A percentile compares a stretch with the other conserved stretches of the same genome.
phyloP scores from a whole-genome alignment of 2,329 filamentous ascomycete species.

The Aaosphaeria pasadenensis region DNA sequence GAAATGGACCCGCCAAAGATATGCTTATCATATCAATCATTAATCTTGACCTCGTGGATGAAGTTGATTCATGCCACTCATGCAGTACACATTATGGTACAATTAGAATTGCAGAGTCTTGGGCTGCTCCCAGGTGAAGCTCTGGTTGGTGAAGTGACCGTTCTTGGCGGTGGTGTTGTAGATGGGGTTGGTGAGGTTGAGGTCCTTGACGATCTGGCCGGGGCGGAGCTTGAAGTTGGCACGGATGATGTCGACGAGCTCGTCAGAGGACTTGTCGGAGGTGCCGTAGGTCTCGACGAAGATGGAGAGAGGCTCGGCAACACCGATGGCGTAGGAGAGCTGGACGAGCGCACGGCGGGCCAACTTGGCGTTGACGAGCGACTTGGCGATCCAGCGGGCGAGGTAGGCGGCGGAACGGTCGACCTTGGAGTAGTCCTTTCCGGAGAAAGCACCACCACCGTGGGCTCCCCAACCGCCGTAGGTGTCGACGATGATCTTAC shows the following conservation, averaged over 20 bases:
- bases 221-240: conserved; percentile 97
- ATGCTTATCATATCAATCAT: conserved; percentile 36
- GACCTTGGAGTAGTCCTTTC: conserved; percentile 99
- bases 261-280: conserved; percentile 80
- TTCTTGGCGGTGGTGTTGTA: conserved; percentile 99
- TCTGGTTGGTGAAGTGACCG: conserved; percentile 99
- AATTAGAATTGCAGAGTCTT: conserved; percentile 88
- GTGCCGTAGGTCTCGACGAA: conserved; percentile 98
- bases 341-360: conserved; percentile 92
- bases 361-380: conserved; percentile 82
- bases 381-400: conserved; percentile 98
- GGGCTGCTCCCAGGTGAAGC: conserved; percentile 97
- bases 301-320: conserved; percentile 95
- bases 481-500: conserved; percentile 99
- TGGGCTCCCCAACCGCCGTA: conserved; percentile 99
- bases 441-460: conserved; percentile 99
- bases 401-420: conserved; percentile 98
- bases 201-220: conserved; percentile 97
- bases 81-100: conserved; percentile 26
- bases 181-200: conserved; percentile 92
- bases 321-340: conserved; percentile 98
- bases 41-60: conserved; percentile 30
- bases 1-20: conserved; percentile 32
- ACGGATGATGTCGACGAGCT: conserved; percentile 92
- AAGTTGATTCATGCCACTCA: conserved; percentile 41